Evolutionary conservation across 2,329 filamentous ascomycete genomes (phyloP).

Genomic region (Aspergillus sp.): DNA sequence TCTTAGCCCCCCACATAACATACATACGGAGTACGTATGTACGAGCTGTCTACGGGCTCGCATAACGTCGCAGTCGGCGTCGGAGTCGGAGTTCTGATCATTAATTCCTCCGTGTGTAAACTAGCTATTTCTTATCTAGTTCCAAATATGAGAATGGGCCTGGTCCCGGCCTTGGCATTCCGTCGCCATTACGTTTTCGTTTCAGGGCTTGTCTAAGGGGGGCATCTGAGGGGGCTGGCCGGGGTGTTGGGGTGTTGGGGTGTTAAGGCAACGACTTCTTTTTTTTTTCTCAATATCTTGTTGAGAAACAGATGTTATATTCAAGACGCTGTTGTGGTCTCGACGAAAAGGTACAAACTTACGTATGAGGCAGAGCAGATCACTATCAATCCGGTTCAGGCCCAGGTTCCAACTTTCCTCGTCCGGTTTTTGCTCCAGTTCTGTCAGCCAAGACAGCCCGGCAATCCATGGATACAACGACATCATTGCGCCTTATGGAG

Average conservation of each 20-base stretch:
- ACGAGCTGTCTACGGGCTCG: not conserved
- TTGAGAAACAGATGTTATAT: not conserved
- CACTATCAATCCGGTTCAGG: not conserved
- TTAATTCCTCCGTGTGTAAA: not conserved
- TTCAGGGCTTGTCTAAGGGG: not conserved
- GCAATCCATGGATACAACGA: not conserved
- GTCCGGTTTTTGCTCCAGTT: not conserved
- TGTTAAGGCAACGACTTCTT: too few relatives aligned
- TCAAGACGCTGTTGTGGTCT: not conserved
- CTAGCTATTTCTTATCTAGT: not conserved
- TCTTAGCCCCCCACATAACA: not conserved
- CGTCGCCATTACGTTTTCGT: slow-evolving; percentile 3
- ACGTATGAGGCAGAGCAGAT: not conserved
- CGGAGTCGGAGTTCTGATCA: not conserved
- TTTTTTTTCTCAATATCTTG: too few relatives aligned
- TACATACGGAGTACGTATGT: too few relatives aligned
- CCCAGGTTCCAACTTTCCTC: not conserved
- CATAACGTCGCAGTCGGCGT: not conserved
- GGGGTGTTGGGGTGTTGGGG: too few relatives aligned
- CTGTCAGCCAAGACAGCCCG: not conserved
- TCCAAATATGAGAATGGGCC: not conserved
- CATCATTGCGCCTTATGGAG: not conserved
- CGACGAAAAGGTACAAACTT: not conserved
- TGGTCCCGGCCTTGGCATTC: slow-evolving; percentile 14
- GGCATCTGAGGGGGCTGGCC: not conserved